These are phyloP conservation scores for Micractinium sp. DNA, from an alignment of 139 green algal genomes.

Conservation along the genomic window DNA sequence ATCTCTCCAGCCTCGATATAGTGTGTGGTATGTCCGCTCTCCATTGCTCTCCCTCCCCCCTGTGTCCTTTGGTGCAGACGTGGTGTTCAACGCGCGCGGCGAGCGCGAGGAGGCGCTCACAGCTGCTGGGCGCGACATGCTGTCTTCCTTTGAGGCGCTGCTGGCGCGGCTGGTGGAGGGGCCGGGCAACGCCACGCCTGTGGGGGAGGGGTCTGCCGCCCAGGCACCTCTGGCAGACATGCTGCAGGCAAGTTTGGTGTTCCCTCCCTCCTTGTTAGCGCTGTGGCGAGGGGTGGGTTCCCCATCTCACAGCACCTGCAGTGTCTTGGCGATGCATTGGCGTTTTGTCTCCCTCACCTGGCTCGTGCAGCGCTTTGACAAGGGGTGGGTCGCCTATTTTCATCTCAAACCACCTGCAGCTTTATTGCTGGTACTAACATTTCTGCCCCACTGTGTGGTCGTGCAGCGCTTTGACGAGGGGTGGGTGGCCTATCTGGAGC, in stretches of 20 bases:
- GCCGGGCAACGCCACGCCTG: not conserved
- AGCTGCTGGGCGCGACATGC: slow-evolving; percentile 55
- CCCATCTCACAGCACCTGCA: too few species aligned
- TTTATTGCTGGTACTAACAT: too few species aligned
- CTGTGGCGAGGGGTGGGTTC: too few species aligned
- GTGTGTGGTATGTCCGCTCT: not conserved
- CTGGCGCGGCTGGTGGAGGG: slow-evolving; percentile 39
- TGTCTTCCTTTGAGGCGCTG: slow-evolving; percentile 75
- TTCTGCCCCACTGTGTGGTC: too few species aligned
- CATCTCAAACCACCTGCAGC: too few species aligned
- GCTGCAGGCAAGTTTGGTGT: slow-evolving; percentile 2
- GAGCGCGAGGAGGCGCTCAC: slow-evolving; percentile 66
- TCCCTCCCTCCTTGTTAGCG: not conserved
- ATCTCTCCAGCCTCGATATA: too few species aligned
- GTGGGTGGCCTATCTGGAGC: slow-evolving; percentile 92
- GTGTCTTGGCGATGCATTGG: too few species aligned
- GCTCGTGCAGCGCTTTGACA: too few species aligned
- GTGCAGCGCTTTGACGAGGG: slow-evolving; percentile 73
- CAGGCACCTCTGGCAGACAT: not conserved
- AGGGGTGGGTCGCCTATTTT: too few species aligned
- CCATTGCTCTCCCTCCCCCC: not conserved
- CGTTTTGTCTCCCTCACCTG: too few species aligned
- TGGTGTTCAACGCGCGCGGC: slow-evolving; percentile 58
- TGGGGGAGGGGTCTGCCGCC: not conserved
- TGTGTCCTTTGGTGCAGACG: slow-evolving; percentile 23